These are phyloP conservation scores for Crithidia bombi DNA, from an alignment of 208 protist species.

Conservation along the genomic window DNA sequence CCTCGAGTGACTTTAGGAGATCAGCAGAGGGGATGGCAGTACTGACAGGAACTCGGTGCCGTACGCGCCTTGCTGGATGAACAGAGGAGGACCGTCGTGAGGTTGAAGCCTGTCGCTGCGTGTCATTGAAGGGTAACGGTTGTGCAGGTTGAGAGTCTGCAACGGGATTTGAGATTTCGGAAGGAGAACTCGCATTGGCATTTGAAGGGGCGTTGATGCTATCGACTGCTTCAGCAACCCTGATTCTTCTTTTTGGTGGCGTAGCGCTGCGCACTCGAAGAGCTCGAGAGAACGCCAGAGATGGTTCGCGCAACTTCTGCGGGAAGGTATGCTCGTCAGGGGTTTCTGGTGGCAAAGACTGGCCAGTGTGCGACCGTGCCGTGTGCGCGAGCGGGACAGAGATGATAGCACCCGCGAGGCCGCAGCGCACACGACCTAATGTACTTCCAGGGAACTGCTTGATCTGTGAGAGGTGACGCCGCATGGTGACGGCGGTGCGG, in stretches of 20 bases:
- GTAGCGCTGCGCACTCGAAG: not conserved
- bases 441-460: not conserved
- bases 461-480: not conserved
- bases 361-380: not conserved
- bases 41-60: not conserved
- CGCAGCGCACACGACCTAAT: not conserved
- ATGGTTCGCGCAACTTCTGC: not conserved
- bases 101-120: not conserved
- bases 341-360: not conserved
- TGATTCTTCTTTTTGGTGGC: not conserved
- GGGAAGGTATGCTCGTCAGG: not conserved
- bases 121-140: not conserved
- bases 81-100: not conserved
- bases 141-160: not conserved
- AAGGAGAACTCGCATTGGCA: not conserved
- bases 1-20: slow-evolving; percentile 7
- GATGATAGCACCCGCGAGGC: not conserved
- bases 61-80: not conserved
- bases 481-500: no score
- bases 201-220: not conserved
- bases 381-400: not conserved
- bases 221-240: not conserved
- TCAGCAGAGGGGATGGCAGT: slow-evolving; percentile 10
- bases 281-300: not conserved
- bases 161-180: not conserved